Conservation (phyloP, 2,329 filamentous ascomycete genomes). For the Pseudopyrenochaeta lycopersici region DNA sequence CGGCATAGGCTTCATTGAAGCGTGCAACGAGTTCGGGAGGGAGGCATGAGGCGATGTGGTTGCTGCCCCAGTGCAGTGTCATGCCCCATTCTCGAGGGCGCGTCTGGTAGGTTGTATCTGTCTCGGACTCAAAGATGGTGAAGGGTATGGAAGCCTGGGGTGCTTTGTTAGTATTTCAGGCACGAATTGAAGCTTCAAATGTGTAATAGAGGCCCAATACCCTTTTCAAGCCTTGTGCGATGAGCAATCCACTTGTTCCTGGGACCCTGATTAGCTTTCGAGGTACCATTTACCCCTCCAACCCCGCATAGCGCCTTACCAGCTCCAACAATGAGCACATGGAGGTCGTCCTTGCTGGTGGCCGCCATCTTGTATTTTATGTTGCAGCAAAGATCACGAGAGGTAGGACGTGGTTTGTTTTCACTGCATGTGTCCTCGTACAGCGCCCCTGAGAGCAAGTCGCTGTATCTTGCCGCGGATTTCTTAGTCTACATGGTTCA, state of each 20-base stretch:
- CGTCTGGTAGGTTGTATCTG: slow-evolving; percentile 21
- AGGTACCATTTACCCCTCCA: slow-evolving; percentile 8
- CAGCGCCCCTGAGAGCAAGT: background rate
- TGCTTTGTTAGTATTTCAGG: background rate
- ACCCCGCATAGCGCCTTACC: slow-evolving; percentile 12
- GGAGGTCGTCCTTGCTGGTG: slow-evolving; percentile 2
- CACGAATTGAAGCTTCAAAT: background rate
- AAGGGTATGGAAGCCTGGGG: background rate
- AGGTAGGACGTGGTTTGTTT: background rate
- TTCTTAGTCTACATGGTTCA: background rate
- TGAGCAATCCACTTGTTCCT: slow-evolving; percentile 21
- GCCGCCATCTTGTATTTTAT: background rate
- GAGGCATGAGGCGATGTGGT: slow-evolving; percentile 27
- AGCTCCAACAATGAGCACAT: slow-evolving; percentile 20
- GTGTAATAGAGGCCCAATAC: slow-evolving; percentile 2
- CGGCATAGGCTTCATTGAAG: slow-evolving; percentile 34
- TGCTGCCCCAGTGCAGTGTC: slow-evolving; percentile 34
- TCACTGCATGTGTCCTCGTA: too few species aligned
- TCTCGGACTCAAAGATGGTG: slow-evolving; percentile 24
- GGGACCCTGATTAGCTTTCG: slow-evolving; percentile 3
- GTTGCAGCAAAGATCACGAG: background rate
- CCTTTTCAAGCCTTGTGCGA: slow-evolving; percentile 22
- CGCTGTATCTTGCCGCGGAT: background rate
- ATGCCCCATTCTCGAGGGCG: slow-evolving; percentile 38
- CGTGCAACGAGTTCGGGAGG: slow-evolving; percentile 23